These are phyloP conservation scores for Cyberlindnera sargentensis DNA, from an alignment of 805 yeast species.

Conservation along the genomic window DNA sequence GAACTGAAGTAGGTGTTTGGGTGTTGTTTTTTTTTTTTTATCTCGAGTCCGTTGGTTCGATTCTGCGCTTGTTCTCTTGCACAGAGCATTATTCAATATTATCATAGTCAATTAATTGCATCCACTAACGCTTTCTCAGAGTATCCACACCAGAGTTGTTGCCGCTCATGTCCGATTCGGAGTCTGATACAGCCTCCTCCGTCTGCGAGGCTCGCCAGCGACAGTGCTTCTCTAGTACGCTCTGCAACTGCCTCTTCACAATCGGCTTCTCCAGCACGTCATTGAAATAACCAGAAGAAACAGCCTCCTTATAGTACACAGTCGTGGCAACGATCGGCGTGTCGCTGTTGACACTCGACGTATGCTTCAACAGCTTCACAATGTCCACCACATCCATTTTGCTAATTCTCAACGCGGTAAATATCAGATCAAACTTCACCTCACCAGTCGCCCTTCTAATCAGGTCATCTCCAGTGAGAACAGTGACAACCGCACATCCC, in stretches of 20 bases:
- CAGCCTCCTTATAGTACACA: slow-evolving; percentile 64
- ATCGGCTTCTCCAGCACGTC: slow-evolving; percentile 72
- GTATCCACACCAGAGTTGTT: background rate
- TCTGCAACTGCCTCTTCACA: slow-evolving; percentile 13
- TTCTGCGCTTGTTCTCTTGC: too few species aligned
- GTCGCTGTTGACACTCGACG: slow-evolving; percentile 67
- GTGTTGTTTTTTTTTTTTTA: too few species aligned
- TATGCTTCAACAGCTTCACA: slow-evolving; percentile 64
- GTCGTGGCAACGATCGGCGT: slow-evolving; percentile 78
- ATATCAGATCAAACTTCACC: slow-evolving; percentile 75
- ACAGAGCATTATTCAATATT: too few species aligned
- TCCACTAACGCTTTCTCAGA: background rate
- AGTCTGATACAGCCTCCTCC: slow-evolving; percentile 25
- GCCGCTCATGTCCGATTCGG: slow-evolving; percentile 15
- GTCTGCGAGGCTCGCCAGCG: slow-evolving; percentile 16
- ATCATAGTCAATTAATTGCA: background rate
- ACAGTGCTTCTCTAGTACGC: slow-evolving; percentile 20
- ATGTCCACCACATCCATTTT: slow-evolving; percentile 70
- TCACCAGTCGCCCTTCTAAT: slow-evolving; percentile 76
- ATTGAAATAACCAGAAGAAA: slow-evolving; percentile 40
- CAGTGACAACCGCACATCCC: slow-evolving; percentile 77
- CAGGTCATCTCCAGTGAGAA: slow-evolving; percentile 75
- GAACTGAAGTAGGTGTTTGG: too few species aligned
- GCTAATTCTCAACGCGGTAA: slow-evolving; percentile 65
- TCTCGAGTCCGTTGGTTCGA: too few species aligned